These are phyloP conservation scores for Xylariaceae sp. DNA, from an alignment of 2,329 filamentous ascomycete species.

Conservation along the genomic window DNA sequence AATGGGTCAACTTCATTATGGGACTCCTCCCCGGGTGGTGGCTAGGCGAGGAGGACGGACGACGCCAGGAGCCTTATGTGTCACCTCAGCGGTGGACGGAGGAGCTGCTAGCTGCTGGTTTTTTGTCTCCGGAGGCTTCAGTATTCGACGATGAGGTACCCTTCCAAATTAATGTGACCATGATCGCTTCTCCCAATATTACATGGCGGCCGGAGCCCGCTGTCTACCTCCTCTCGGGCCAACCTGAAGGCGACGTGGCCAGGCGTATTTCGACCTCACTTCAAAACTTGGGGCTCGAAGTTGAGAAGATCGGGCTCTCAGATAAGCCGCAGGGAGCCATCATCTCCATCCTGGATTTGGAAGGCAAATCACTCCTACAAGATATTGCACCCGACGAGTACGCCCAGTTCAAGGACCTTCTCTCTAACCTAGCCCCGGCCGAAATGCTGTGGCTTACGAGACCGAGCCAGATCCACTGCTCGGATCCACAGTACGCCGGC, in stretches of 20 bases:
- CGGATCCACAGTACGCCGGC: slow-evolving; percentile 13
- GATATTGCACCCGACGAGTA: slow-evolving; percentile 9
- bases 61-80: slow-evolving; percentile 19
- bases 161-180: slow-evolving; percentile 12
- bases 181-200: slow-evolving; percentile 4
- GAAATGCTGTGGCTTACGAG: slow-evolving; percentile 16
- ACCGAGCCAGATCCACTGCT: slow-evolving; percentile 12
- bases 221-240: slow-evolving; percentile 5
- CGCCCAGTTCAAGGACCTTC: slow-evolving; percentile 1
- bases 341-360: slow-evolving; percentile 14
- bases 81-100: slow-evolving; percentile 16
- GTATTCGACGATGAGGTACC: not conserved
- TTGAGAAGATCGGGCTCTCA: slow-evolving; percentile 1
- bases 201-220: not conserved
- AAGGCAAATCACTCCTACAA: slow-evolving; percentile 9
- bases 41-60: slow-evolving; percentile 18
- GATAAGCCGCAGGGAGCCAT: slow-evolving; percentile 1
- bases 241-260: slow-evolving; percentile 5
- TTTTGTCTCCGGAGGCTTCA: not conserved
- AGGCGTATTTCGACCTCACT: not conserved
- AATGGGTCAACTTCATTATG: slow-evolving; percentile 20
- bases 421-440: not conserved
- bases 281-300: not conserved
- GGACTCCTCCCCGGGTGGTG: slow-evolving; percentile 26
- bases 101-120: slow-evolving; percentile 14